Conservation (phyloP, 306 rosid genomes). For the Acacia melanoxylon region DNA sequence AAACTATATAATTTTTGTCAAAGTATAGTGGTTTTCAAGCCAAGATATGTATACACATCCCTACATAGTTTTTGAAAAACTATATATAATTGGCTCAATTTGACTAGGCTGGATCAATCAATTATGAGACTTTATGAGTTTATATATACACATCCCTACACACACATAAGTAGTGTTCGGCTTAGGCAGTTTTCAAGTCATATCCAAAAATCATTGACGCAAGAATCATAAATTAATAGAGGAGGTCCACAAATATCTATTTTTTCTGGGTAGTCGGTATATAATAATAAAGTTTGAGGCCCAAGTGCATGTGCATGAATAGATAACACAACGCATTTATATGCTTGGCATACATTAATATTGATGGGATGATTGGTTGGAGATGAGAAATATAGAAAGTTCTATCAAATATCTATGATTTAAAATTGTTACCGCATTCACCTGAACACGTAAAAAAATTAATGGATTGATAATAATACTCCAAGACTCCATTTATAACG, state of each 20-base stretch:
- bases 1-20: background rate
- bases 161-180: background rate
- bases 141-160: background rate
- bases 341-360: background rate
- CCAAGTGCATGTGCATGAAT: conserved; percentile 6
- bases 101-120: background rate
- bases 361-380: background rate
- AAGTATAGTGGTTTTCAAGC: background rate
- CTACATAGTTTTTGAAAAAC: too few relatives aligned
- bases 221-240: background rate
- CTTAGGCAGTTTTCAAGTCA: background rate
- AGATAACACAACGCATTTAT: background rate
- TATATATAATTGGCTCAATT: background rate
- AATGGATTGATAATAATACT: background rate
- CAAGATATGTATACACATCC: too few relatives aligned
- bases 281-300: conserved; percentile 12
- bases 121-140: background rate
- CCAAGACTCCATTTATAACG: background rate
- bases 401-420: background rate
- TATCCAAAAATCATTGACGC: background rate
- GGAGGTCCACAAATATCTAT: background rate
- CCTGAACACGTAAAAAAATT: background rate
- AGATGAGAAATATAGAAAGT: conserved; percentile 1
- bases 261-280: background rate
- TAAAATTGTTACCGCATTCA: background rate